Conservation (phyloP, 129 eudicot species). For the Pittosporum tobira region DNA sequence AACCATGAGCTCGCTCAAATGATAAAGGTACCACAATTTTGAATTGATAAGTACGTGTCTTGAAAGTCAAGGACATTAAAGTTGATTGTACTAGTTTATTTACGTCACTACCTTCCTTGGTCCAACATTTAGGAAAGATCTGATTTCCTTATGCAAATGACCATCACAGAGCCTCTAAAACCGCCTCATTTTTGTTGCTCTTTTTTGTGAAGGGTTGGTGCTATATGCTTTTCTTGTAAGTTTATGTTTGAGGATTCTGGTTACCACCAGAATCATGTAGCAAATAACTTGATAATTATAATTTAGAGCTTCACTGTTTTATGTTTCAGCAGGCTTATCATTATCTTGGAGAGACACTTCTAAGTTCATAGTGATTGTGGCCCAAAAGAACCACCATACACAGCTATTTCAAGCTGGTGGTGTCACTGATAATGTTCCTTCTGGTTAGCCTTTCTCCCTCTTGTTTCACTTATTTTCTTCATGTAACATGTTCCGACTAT, state of each 20-base stretch:
- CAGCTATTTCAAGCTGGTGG: conserved; percentile 51
- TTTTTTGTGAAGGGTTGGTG: no score
- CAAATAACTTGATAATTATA: background rate
- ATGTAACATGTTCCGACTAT: background rate
- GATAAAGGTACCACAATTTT: conserved; percentile 72
- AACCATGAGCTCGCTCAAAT: conserved; percentile 73
- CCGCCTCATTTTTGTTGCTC: no score
- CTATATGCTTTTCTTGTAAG: background rate
- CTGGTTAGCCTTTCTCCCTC: conserved; percentile 40
- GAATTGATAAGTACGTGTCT: background rate
- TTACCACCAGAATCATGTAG: background rate
- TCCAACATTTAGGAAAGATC: no score
- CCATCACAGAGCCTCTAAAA: no score
- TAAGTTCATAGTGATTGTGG: no score
- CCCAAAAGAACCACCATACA: conserved; percentile 65
- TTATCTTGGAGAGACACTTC: conserved; percentile 73
- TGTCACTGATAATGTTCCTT: conserved; percentile 58
- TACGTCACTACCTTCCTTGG: no score
- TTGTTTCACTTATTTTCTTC: background rate
- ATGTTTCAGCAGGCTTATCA: conserved; percentile 51
- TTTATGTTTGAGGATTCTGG: background rate
- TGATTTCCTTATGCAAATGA: no score
- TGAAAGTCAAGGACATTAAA: no score
- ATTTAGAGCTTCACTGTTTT: no score
- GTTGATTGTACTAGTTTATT: no score